Evolutionary conservation across 108 stramenopile species (phyloP).

Genomic region (Pseudonitzschia pungens): DNA sequence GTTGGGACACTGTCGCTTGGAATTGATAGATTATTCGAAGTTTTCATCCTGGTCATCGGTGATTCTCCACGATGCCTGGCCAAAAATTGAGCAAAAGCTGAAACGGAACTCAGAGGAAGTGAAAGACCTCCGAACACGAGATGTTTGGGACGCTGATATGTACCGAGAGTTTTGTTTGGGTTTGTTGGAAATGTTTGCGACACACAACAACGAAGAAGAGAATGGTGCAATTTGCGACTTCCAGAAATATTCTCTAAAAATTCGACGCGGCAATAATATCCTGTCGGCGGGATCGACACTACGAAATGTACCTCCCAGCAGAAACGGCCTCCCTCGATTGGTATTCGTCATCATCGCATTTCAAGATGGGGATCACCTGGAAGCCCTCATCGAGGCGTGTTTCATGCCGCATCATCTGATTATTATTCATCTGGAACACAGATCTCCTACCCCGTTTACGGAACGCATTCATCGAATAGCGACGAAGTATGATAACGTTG

Average conservation of each 20-base stretch:
- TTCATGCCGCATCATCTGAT: constrained; percentile 43
- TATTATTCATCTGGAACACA: constrained; percentile 41
- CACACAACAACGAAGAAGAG: not conserved
- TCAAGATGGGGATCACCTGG: constrained; percentile 37
- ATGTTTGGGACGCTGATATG: not conserved
- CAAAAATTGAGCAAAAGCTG: constrained; percentile 1
- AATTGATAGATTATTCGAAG: not conserved
- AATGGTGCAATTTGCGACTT: not conserved
- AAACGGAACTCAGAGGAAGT: constrained; percentile 6
- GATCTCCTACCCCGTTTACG: constrained; percentile 7
- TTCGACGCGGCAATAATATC: not conserved
- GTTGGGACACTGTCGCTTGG: constrained; percentile 8
- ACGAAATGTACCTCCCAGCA: not conserved
- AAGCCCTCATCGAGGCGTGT: constrained; percentile 35
- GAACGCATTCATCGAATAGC: constrained; percentile 23
- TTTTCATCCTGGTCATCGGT: constrained; percentile 2
- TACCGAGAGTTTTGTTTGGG: constrained; percentile 5
- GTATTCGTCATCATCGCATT: constrained; percentile 39
- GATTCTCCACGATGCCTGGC: constrained; percentile 5
- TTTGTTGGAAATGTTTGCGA: constrained; percentile 11
- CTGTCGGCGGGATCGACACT: not conserved
- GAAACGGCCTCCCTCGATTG: constrained; percentile 19
- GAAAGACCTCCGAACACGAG: constrained; percentile 4
- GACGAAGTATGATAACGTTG: constrained; percentile 24
- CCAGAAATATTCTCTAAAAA: constrained; percentile 2